Base-by-base conservation (phyloP, 352 stramenopile genomes). In the Globisporangium echinulatum region DNA sequence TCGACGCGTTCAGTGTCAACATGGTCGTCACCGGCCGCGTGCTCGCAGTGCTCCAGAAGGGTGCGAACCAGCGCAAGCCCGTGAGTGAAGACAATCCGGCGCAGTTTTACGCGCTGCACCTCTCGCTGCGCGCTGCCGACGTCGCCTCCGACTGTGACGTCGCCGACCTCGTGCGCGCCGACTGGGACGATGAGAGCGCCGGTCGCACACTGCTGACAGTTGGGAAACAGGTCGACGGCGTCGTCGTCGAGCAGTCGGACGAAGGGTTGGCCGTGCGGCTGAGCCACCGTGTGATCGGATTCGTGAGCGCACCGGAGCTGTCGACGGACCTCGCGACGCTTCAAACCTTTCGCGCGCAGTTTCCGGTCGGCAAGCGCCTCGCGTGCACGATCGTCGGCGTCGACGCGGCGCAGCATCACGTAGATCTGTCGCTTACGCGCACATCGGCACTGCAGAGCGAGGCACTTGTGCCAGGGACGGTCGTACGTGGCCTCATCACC, bases 51-150 rank as follows among this genome's bases (percentile, higher is more conserved):
- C 58, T 84, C 0, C 67, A 79, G 25, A 94, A 94, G 68, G 87
- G 87, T 33, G 71, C 80, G 25, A 94, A 96, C 75, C 86, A 96
- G 69, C 79, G 85, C 49, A 92, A 94, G 66, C 75, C 85, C 43
- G 79, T 96, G 25, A 88, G 80, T 48, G 75, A 86, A 49, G 66
- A 64, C 2, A 96, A 96, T 67, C 75, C 80, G 0, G 79, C 78
- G 17, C 88, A 76, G 61, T 94, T 90, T 65, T 77, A 81, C 58
- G 70, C 74, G 10, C 52, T 96, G 15, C 77, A 86, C 54, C 51
- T 96, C 13, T 92, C 85, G 40, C 68, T 96, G 40, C 75, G 76
- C n/a, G 54, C 68, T 8, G 62, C 72, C 3, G 87, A 96, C 55
- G 44, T 84, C 13, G 62, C 70, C 2, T 67, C 62, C 7, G 62